Evolutionary conservation across 306 rosid genomes (phyloP), one percentile per base, ranked within the genome.

Genomic region (Glycyrrhiza uralensis): DNA sequence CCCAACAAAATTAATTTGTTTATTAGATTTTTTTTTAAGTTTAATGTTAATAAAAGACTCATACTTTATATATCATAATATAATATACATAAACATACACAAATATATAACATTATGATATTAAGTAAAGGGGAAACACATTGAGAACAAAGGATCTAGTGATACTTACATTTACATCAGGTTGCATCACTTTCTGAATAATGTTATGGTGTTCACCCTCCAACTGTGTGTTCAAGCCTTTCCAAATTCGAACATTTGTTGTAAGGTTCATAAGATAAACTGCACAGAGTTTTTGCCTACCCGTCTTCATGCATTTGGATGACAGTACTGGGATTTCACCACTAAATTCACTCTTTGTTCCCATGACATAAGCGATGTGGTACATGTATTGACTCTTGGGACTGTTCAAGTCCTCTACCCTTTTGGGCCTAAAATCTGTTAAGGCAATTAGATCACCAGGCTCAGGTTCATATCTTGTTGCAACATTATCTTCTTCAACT

Each of bases 371-470:
- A 13, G 81, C 90, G 20, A 79, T 7, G 35, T 66, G 55, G 49
- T n/a, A n/a, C n/a, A n/a, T n/a, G n/a, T 70, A 83, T 3, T 29
- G 35, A 8, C 46, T 77, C 18, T 8, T 26, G 4, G 74, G 61
- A 26, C 44, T 28, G 24, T 69, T 71, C 47, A 88, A 55, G 57
- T 85, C 90, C 11, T 15, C 32, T 4, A 66, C 7, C 47, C 76
- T 17, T 46, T 51, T 69, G 1, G 90, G 85, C 63, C 38, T 79
- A 5, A 66, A 49, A 70, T 71, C 22, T 1, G 88, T 51, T 11
- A 85, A 55, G 11, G 85, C 85, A 74, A 83, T 83, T 30, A 83
- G 30, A 60, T 88, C 88, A 33, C 88, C 88, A 0, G 0, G 7
- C 20, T 30, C 26, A 35, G 90, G 85, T 46, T 76, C 77, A 57